Evolutionary conservation across 768 basidiomycete species (phyloP).

Genomic region (Hericium alpestre): DNA sequence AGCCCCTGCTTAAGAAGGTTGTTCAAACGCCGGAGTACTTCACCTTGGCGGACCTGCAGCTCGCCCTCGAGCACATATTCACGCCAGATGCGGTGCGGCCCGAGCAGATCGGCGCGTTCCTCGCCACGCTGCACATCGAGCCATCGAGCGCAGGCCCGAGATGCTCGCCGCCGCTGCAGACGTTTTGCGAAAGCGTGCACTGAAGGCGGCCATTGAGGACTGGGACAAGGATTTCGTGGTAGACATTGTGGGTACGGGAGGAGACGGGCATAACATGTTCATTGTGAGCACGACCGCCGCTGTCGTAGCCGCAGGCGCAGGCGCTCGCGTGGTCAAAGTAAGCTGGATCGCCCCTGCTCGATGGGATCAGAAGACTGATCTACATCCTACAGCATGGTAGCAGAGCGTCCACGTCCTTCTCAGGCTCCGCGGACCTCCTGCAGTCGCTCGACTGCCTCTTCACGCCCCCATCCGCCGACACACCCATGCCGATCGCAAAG

Average conservation of each 20-base stretch:
- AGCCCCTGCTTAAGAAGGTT: constrained; percentile 64
- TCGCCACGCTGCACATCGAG: constrained; percentile 75
- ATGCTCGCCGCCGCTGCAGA: constrained; percentile 71
- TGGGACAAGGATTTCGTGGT: constrained; percentile 52
- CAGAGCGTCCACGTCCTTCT: constrained; percentile 84
- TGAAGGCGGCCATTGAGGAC: constrained; percentile 50
- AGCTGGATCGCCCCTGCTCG: constrained; percentile 10
- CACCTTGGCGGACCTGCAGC: constrained; percentile 59
- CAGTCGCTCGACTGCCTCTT: constrained; percentile 76
- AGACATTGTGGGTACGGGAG: constrained; percentile 88
- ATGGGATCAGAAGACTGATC: background rate
- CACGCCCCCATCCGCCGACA: constrained; percentile 47
- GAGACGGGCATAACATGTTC: constrained; percentile 92
- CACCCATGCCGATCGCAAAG: constrained; percentile 45
- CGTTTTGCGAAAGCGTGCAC: constrained; percentile 58
- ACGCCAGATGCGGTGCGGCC: constrained; percentile 53
- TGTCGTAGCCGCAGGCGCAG: constrained; percentile 89
- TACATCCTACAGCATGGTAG: constrained; percentile 62
- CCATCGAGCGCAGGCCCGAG: constrained; percentile 65
- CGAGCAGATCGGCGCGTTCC: constrained; percentile 79
- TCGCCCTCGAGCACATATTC: constrained; percentile 66
- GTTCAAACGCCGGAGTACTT: constrained; percentile 77
- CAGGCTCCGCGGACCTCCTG: constrained; percentile 89
- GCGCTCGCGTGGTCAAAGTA: constrained; percentile 88
- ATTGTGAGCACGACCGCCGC: constrained; percentile 94